Conservation (phyloP, 2,329 filamentous ascomycete genomes). For the Phaeosphaeriaceae sp. region DNA sequence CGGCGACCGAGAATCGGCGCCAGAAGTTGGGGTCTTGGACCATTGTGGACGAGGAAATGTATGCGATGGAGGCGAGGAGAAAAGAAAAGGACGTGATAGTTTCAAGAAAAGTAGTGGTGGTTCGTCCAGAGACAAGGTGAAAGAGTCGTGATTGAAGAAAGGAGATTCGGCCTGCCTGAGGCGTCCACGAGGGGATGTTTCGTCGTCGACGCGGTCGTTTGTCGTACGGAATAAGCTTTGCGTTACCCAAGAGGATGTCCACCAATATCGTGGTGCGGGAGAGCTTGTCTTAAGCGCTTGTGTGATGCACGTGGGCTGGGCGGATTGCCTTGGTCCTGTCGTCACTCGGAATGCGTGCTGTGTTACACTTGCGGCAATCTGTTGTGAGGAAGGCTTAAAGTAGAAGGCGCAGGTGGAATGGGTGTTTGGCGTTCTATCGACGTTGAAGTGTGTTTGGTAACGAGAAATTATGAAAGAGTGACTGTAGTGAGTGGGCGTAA, state of each 20-base stretch:
- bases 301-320: neutral
- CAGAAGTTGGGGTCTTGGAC: constrained; percentile 66
- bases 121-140: neutral
- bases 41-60: neutral
- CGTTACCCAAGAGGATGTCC: neutral
- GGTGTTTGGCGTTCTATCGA: constrained; percentile 2
- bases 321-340: constrained; percentile 3
- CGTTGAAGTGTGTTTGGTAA: constrained; percentile 6
- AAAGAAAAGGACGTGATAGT: neutral
- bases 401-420: constrained; percentile 6
- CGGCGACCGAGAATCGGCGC: constrained; percentile 65
- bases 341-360: constrained; percentile 17
- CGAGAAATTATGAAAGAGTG: constrained; percentile 12
- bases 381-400: neutral
- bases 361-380: constrained; percentile 17
- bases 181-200: neutral
- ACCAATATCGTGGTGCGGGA: neutral
- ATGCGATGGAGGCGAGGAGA: neutral
- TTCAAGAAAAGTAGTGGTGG: neutral
- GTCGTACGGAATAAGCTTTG: neutral
- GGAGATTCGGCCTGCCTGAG: constrained; percentile 1
- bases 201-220: neutral
- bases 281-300: constrained; percentile 2
- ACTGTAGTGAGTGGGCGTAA: constrained; percentile 11
- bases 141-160: neutral